phyloP scores from a whole-genome alignment of 192 early-diverging fungal species.

The Backusella sp. region DNA sequence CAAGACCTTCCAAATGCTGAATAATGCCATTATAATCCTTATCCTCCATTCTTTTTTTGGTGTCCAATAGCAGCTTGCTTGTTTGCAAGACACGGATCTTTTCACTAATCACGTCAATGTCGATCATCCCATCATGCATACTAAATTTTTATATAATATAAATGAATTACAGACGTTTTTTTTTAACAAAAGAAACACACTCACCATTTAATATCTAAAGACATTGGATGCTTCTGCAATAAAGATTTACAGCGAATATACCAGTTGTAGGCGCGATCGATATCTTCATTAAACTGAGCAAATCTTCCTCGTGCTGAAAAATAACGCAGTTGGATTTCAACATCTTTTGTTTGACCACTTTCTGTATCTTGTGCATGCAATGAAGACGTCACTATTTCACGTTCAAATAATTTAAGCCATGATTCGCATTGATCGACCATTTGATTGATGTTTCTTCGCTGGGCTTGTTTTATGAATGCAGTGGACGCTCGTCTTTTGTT shows the following conservation, averaged over 20 bases:
- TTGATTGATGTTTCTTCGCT: not conserved
- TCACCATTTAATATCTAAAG: slow-evolving; percentile 4
- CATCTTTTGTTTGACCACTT: not conserved
- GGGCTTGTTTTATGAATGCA: not conserved
- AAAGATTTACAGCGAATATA: not conserved
- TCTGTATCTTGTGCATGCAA: not conserved
- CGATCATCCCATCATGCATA: not conserved
- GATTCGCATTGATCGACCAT: not conserved
- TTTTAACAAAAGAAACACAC: not conserved
- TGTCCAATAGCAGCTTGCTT: not conserved
- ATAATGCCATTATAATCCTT: slow-evolving; percentile 2
- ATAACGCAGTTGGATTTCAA: not conserved
- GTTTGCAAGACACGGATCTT: not conserved
- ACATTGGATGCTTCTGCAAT: not conserved
- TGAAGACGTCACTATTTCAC: not conserved
- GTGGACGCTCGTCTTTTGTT: slow-evolving; percentile 1
- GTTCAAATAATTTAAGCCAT: slow-evolving; percentile 9
- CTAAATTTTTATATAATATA: not conserved
- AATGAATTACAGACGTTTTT: not conserved
- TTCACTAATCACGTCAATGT: not conserved
- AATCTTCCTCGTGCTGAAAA: not conserved
- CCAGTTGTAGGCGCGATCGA: slow-evolving; percentile 5
- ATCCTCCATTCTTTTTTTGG: not conserved
- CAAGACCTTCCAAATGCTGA: not conserved
- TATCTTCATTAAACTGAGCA: slow-evolving; percentile 2